Conservation (phyloP, 2,329 filamentous ascomycete genomes). For the Penicillium sp. region DNA sequence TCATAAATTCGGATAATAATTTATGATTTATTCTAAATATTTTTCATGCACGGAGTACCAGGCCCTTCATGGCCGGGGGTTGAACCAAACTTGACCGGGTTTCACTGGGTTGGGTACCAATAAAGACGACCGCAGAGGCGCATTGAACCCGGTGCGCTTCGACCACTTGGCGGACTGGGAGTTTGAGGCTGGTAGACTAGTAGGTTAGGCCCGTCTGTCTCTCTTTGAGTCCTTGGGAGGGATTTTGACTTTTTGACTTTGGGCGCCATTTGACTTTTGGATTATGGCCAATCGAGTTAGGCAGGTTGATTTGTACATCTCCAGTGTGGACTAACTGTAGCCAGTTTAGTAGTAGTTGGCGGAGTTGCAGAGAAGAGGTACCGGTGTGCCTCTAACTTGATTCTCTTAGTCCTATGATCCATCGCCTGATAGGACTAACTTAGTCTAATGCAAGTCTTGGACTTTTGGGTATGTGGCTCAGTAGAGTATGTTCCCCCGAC, state of each 20-base stretch:
- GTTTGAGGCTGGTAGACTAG: no score
- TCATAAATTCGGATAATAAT: neutral
- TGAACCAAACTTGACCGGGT: neutral
- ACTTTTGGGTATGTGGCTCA: neutral
- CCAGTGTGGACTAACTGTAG: no score
- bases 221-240: neutral
- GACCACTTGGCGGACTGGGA: neutral
- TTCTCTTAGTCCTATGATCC: conserved; percentile 4
- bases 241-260: conserved; percentile 7
- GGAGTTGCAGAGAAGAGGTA: neutral
- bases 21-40: no score
- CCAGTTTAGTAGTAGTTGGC: conserved; percentile 1
- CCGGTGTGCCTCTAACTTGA: conserved; percentile 1
- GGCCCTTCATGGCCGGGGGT: neutral
- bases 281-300: neutral
- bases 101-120: neutral
- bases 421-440: neutral
- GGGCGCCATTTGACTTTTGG: neutral
- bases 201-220: no score
- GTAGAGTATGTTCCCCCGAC: conserved; percentile 4
- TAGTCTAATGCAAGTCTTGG: conserved; percentile 3
- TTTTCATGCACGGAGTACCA: no score
- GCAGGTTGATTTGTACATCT: conserved; percentile 1
- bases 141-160: neutral
- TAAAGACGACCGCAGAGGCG: neutral